Percentiles rank a stretch among this genome's conserved stretches.
phyloP scores from a whole-genome alignment of 345 rosid species.

The Euclidium syriacum region DNA sequence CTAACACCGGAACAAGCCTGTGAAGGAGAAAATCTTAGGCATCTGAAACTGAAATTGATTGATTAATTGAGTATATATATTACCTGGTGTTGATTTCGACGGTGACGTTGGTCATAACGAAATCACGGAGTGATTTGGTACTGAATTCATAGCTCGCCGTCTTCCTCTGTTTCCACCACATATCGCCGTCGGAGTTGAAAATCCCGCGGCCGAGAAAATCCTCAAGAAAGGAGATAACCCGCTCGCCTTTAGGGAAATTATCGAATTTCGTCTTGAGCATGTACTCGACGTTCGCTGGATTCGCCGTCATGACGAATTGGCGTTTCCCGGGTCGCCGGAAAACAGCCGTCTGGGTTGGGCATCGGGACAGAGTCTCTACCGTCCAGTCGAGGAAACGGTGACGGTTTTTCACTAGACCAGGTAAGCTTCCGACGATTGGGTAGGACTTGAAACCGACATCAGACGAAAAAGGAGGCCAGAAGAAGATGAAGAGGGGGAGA shows the following conservation, averaged over 20 bases:
- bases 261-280: constrained; percentile 59
- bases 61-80: not conserved
- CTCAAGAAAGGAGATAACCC: constrained; percentile 19
- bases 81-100: constrained; percentile 45
- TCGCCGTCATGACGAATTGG: constrained; percentile 42
- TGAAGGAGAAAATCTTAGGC: not conserved
- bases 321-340: constrained; percentile 36
- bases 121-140: constrained; percentile 60
- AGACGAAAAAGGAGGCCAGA: not conserved
- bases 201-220: constrained; percentile 76
- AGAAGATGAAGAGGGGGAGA: constrained; percentile 23
- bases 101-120: constrained; percentile 50
- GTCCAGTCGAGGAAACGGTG: constrained; percentile 50
- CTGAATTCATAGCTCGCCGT: constrained; percentile 74
- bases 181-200: constrained; percentile 57
- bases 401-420: constrained; percentile 34
- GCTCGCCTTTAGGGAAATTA: constrained; percentile 48
- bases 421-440: constrained; percentile 48
- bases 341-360: constrained; percentile 49
- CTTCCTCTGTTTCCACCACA: constrained; percentile 70
- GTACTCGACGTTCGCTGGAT: constrained; percentile 57
- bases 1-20: constrained; percentile 56
- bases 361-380: constrained; percentile 38
- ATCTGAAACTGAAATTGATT: not conserved
- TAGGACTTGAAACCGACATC: constrained; percentile 36